These are phyloP conservation scores for Chaetomium sp. DNA, from an alignment of 2,329 filamentous ascomycete species.

Conservation along the genomic window DNA sequence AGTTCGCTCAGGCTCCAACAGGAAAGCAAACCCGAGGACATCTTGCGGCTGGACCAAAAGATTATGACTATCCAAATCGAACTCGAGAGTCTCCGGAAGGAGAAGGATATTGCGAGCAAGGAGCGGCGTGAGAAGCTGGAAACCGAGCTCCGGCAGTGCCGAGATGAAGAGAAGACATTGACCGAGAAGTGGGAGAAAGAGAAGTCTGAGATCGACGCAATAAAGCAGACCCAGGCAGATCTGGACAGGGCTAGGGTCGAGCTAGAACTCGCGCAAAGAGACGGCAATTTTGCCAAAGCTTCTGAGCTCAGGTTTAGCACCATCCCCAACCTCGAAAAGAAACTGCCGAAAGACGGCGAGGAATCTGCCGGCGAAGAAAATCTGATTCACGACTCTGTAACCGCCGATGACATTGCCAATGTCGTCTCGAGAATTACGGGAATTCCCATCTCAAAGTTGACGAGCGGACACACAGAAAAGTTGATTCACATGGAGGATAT, in stretches of 20 bases:
- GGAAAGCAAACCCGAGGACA: conserved; percentile 93
- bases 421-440: conserved; percentile 90
- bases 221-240: conserved; percentile 84
- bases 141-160: conserved; percentile 64
- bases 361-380: conserved; percentile 39
- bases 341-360: conserved; percentile 69
- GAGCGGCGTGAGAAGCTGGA: conserved; percentile 86
- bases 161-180: conserved; percentile 68
- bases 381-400: conserved; percentile 90
- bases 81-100: conserved; percentile 86
- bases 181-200: conserved; percentile 88
- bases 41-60: conserved; percentile 84
- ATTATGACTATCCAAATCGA: conserved; percentile 98
- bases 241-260: conserved; percentile 80
- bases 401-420: conserved; percentile 83
- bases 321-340: conserved; percentile 74
- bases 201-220: conserved; percentile 72
- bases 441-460: conserved; percentile 87
- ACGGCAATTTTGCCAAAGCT: conserved; percentile 84
- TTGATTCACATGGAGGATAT: conserved; percentile 93
- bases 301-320: conserved; percentile 83
- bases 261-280: conserved; percentile 78
- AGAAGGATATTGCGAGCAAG: conserved; percentile 81
- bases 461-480: conserved; percentile 89
- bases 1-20: conserved; percentile 86